Evolutionary conservation across 768 basidiomycete species (phyloP).

Genomic region (Boletus pseudopeckii): DNA sequence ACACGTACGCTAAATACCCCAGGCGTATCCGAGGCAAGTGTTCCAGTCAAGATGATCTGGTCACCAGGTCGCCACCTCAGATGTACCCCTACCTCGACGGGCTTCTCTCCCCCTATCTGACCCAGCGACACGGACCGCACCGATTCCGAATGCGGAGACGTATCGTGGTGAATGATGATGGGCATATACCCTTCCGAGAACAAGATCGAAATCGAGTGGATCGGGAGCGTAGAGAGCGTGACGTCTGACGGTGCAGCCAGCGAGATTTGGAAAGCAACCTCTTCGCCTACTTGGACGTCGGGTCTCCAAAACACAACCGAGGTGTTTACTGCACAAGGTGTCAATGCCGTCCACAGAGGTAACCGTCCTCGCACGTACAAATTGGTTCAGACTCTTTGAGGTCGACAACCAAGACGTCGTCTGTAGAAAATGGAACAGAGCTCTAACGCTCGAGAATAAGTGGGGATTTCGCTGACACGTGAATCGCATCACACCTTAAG

Average conservation of each 20-base stretch:
- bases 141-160: slow-evolving; percentile 8
- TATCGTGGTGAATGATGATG: slow-evolving; percentile 47
- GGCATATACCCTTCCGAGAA: slow-evolving; percentile 53
- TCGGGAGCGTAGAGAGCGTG: slow-evolving; percentile 54
- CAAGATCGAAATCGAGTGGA: slow-evolving; percentile 56
- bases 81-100: slow-evolving; percentile 33
- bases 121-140: slow-evolving; percentile 39
- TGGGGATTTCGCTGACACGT: background rate
- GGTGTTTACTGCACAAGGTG: slow-evolving; percentile 50
- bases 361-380: slow-evolving; percentile 41
- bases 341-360: slow-evolving; percentile 4
- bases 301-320: slow-evolving; percentile 69
- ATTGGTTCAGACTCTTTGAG: slow-evolving; percentile 60
- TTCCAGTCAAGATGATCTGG: slow-evolving; percentile 59
- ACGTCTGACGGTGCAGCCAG: slow-evolving; percentile 51
- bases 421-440: slow-evolving; percentile 59
- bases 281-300: slow-evolving; percentile 56
- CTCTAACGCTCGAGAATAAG: slow-evolving; percentile 44
- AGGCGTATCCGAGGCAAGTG: slow-evolving; percentile 48
- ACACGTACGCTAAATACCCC: slow-evolving; percentile 50
- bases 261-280: slow-evolving; percentile 71
- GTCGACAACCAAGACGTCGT: slow-evolving; percentile 58
- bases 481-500: slow-evolving; percentile 50
- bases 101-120: slow-evolving; percentile 40
- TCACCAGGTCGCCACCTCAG: slow-evolving; percentile 59